Base-by-base conservation (phyloP, 331 rosid genomes). In the Cydonia oblonga region DNA sequence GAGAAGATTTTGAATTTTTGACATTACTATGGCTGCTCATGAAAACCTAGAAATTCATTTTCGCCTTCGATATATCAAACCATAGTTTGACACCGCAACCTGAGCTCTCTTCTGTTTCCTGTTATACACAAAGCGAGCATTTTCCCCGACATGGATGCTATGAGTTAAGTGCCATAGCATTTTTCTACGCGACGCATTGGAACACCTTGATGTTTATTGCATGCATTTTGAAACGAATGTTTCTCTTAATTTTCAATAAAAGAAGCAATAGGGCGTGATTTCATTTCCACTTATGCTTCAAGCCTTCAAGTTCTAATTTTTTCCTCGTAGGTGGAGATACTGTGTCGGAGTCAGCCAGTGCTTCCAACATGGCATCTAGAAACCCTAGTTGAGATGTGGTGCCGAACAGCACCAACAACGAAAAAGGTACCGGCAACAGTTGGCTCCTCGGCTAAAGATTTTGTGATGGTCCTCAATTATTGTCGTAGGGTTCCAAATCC, bases 381-480 rank as follows among this genome's bases (percentile, higher is more conserved):
- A 40, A 84, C 81, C 82, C 75, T 93, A 16, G 96, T 93, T 24
- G 97, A 93, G 61, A 79, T 93, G 72, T 93, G 98, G 97, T 89
- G 88, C 77, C 84, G 90, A 69, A 86, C 92, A 4, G 90, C 90
- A 26, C 83, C 96, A 28, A 66, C 96, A 18, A 77, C 91, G 0
- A 91, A 88, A 76, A 89, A 79, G 80, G 72, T 85, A 35, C 89
- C 96, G 1, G 96, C 96, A 62, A 79, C 90, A 1, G 90, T 91
- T 46, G 97, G 98, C 24, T 87, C 97, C 73, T 91, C 98, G 1
- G 98, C 97, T 4, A 93, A 93, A 87, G 98, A 93, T 79, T 93
- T 91, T 57, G 97, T 93, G 70, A 93, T 93, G 98, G 89, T 86
- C 63, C 86, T 93, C 69, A 89, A 95, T 5, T 93, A 93, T 79